Percentiles rank a stretch among this genome's conserved stretches.
Evolutionary conservation across 257 asterid genomes (phyloP).

Genomic region (Marsdenia floribunda): DNA sequence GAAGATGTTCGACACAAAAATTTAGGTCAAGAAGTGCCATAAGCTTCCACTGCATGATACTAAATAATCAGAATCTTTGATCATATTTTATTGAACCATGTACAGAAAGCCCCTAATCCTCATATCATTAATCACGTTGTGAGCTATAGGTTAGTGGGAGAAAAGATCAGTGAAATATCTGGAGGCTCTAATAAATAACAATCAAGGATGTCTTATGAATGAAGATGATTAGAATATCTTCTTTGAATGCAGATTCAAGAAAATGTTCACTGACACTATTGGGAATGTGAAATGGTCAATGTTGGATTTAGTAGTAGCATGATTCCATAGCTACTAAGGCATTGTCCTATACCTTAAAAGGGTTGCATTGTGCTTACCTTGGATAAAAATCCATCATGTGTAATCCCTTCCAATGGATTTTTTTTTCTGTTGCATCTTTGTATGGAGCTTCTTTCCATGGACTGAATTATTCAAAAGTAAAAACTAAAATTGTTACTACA

Average conservation of each 20-base stretch:
- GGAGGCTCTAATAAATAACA: no score
- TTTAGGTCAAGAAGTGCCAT: slow-evolving; percentile 91
- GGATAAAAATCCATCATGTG: slow-evolving; percentile 78
- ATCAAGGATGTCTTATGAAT: background rate
- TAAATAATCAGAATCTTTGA: background rate
- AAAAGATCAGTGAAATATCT: no score
- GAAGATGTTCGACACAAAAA: slow-evolving; percentile 69
- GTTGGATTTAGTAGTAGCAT: no score
- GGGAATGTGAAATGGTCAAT: no score
- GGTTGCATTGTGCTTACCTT: slow-evolving; percentile 15
- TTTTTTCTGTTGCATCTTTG: slow-evolving; percentile 72
- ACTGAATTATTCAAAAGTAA: slow-evolving; percentile 32
- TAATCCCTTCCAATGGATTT: slow-evolving; percentile 77
- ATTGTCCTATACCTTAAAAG: no score
- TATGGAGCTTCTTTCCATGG: slow-evolving; percentile 92
- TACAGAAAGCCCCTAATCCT: background rate
- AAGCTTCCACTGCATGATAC: slow-evolving; percentile 78
- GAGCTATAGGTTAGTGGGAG: no score
- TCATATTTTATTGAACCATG: background rate
- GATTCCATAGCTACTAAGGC: no score
- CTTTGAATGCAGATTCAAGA: no score
- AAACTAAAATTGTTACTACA: no score
- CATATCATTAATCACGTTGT: no score
- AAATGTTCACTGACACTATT: no score
- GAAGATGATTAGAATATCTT: no score